Conservation (phyloP, 805 yeast genomes). For the Teunomyces cretensis region DNA sequence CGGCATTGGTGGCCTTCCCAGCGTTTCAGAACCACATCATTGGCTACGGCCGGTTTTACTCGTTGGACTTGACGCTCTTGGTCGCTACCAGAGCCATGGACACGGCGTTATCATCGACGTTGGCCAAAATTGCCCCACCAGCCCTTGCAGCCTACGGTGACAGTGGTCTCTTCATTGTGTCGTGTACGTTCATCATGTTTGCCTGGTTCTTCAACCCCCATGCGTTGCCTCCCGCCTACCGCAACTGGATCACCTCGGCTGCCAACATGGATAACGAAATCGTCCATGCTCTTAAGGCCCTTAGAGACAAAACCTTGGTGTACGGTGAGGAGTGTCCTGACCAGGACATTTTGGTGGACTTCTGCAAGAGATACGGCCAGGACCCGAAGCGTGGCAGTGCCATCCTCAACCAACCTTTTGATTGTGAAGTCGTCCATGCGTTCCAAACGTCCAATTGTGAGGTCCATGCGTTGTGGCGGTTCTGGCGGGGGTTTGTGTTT, state of each 20-base stretch:
- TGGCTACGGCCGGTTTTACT: conserved; percentile 28
- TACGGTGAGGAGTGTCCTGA: conserved; percentile 35
- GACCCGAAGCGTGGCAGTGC: conserved; percentile 32
- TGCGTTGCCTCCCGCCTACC: conserved; percentile 42
- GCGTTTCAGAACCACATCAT: conserved; percentile 31
- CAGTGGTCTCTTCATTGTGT: conserved; percentile 26
- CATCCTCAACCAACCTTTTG: conserved; percentile 29
- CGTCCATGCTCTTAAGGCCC: conserved; percentile 26
- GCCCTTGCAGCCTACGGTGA: conserved; percentile 20
- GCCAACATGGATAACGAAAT: conserved; percentile 47
- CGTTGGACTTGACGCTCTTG: conserved; percentile 37
- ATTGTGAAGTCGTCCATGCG: conserved; percentile 43
- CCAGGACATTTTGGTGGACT: conserved; percentile 28
- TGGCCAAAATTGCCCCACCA: conserved; percentile 9
- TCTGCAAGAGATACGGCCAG: conserved; percentile 32
- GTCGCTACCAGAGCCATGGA: conserved; percentile 37
- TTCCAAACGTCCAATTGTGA: conserved; percentile 42
- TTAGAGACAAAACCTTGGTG: conserved; percentile 28
- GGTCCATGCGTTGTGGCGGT: conserved; percentile 46
- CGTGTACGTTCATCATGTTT: conserved; percentile 35
- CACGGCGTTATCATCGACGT: conserved; percentile 25
- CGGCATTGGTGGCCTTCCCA: conserved; percentile 29
- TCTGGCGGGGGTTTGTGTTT: conserved; percentile 39
- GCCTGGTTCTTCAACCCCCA: conserved; percentile 41
- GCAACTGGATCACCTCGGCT: conserved; percentile 49